Percentiles rank a stretch among this genome's conserved stretches.
These are phyloP conservation scores for Fusarium nematophilum DNA, from an alignment of 2,329 filamentous ascomycete genomes.

Conservation along the genomic window DNA sequence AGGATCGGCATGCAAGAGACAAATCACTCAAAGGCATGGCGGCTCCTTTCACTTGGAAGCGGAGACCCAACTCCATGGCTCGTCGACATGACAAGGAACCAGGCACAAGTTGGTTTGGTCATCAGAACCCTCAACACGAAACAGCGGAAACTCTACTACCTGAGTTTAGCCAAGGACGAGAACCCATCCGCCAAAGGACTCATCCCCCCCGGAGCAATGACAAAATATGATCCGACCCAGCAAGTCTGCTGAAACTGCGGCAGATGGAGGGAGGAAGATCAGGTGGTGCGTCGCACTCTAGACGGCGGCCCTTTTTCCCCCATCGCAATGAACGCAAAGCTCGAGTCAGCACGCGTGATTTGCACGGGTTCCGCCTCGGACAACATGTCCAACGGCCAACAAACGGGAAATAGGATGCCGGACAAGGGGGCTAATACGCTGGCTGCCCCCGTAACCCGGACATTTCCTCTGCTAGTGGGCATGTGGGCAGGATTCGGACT, in stretches of 20 bases:
- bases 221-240: slow-evolving; percentile 25
- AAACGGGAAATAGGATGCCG: slow-evolving; percentile 9
- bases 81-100: neutral
- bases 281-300: slow-evolving; percentile 3
- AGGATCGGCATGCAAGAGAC: neutral
- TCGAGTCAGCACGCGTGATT: slow-evolving; percentile 12
- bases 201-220: neutral
- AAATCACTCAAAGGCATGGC: neutral
- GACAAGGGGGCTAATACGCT: slow-evolving; percentile 1
- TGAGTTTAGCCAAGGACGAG: slow-evolving; percentile 22
- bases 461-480: slow-evolving; percentile 5
- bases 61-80: slow-evolving; percentile 4
- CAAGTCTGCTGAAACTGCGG: slow-evolving; percentile 3
- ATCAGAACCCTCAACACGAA: slow-evolving; percentile 1
- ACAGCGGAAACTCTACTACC: slow-evolving; percentile 29
- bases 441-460: neutral
- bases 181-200: slow-evolving; percentile 11
- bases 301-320: slow-evolving; percentile 4
- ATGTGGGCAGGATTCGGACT: neutral
- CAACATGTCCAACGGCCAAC: neutral
- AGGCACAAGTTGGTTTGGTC: neutral
- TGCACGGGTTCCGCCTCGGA: slow-evolving; percentile 7
- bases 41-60: neutral
- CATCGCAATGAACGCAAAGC: slow-evolving; percentile 2
- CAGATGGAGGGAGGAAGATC: slow-evolving; percentile 15